These are phyloP conservation scores for Ramaria rubella DNA, from an alignment of 768 basidiomycete species.

Conservation along the genomic window DNA sequence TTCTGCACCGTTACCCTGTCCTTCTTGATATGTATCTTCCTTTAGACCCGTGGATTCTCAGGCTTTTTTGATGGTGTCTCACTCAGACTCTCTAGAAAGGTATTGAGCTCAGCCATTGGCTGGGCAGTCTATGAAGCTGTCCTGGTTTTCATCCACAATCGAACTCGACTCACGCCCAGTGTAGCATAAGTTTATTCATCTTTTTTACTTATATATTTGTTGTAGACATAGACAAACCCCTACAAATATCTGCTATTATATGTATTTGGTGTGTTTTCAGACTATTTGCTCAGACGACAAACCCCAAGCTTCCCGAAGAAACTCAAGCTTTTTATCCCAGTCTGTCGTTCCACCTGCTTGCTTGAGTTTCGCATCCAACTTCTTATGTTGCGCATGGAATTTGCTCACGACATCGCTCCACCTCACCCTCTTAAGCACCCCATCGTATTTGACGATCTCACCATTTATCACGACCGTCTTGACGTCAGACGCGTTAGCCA, in stretches of 20 bases:
- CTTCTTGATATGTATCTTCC: background rate
- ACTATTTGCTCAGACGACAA: background rate
- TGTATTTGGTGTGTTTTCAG: too few species aligned
- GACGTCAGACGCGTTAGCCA: conserved; percentile 25
- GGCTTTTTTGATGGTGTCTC: conserved; percentile 88
- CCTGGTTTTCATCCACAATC: conserved; percentile 46
- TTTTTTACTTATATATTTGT: background rate
- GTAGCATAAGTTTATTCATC: background rate
- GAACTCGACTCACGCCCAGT: background rate
- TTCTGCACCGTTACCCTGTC: background rate
- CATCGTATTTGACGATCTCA: conserved; percentile 26
- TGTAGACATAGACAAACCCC: background rate
- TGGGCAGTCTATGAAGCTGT: conserved; percentile 89
- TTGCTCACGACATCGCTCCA: too few species aligned
- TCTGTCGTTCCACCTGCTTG: background rate
- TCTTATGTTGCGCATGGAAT: conserved; percentile 17
- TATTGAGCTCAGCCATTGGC: conserved; percentile 81
- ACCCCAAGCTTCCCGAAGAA: background rate
- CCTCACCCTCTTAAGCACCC: too few species aligned
- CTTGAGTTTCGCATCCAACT: conserved; percentile 16
- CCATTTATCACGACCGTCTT: conserved; percentile 27
- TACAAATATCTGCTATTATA: too few species aligned
- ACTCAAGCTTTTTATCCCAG: background rate
- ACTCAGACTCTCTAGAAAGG: conserved; percentile 78
- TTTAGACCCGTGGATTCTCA: conserved; percentile 66